Evolutionary conservation across 805 yeast species (phyloP).

Genomic region (Saccharomycopsis sp.): DNA sequence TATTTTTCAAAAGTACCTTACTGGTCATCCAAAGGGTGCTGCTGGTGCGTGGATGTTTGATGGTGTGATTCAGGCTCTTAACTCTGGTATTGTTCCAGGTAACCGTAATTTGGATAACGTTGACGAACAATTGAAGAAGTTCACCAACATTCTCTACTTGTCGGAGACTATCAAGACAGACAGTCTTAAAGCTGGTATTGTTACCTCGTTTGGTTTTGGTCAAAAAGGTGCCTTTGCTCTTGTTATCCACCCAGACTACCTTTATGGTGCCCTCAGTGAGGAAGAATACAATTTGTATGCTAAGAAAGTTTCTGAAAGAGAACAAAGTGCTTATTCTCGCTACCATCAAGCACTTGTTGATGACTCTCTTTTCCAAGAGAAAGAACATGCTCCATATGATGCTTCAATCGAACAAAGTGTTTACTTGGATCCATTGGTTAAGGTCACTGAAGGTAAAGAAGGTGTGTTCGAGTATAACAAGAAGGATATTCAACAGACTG

Average conservation of each 20-base stretch:
- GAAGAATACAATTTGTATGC: constrained; percentile 63
- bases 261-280: constrained; percentile 73
- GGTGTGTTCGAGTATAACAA: constrained; percentile 40
- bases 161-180: constrained; percentile 89
- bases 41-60: constrained; percentile 99
- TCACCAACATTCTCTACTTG: constrained; percentile 86
- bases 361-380: constrained; percentile 86
- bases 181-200: constrained; percentile 94
- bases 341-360: constrained; percentile 90
- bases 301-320: constrained; percentile 64
- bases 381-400: constrained; percentile 86
- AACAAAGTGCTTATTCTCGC: constrained; percentile 86
- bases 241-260: constrained; percentile 86
- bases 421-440: constrained; percentile 92
- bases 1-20: constrained; percentile 96
- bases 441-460: constrained; percentile 39
- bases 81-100: constrained; percentile 94
- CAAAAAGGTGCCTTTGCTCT: constrained; percentile 98
- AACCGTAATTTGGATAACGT: constrained; percentile 97
- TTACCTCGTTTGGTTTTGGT: constrained; percentile 98
- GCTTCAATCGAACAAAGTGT: constrained; percentile 84
- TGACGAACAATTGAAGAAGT: constrained; percentile 74
- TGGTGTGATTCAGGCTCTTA: constrained; percentile 90
- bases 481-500: constrained; percentile 40
- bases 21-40: constrained; percentile 99